A percentile compares a stretch with the other conserved stretches of the same genome.
Conservation (phyloP, 768 basidiomycete species). For the Boletus reticuloceps region DNA sequence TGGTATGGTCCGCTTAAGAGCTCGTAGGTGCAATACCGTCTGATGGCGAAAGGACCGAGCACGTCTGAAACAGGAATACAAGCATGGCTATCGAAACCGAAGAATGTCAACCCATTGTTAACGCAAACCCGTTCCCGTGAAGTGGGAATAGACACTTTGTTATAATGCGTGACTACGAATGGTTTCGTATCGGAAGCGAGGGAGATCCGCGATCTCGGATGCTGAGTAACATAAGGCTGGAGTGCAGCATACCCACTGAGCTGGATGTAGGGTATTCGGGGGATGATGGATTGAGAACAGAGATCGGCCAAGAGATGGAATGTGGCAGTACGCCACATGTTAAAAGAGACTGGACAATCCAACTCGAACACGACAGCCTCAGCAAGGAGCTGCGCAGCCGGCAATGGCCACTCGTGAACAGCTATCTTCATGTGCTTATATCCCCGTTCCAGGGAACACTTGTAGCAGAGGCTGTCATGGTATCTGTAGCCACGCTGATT, state of each 20-base stretch:
- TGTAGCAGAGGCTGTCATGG: too few species aligned
- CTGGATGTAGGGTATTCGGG: constrained; percentile 5
- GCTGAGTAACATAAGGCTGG: constrained; percentile 6
- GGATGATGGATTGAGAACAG: constrained; percentile 15
- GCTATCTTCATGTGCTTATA: constrained; percentile 30
- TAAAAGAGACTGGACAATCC: constrained; percentile 36
- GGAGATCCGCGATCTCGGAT: constrained; percentile 18
- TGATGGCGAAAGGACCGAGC: constrained; percentile 15
- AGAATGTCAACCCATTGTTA: constrained; percentile 34
- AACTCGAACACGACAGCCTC: constrained; percentile 43
- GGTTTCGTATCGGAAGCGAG: constrained; percentile 23
- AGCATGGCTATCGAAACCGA: constrained; percentile 26
- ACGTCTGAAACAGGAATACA: constrained; percentile 13
- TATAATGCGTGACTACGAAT: constrained; percentile 13
- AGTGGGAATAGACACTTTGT: constrained; percentile 9
- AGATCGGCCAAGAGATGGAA: constrained; percentile 39
- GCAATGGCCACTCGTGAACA: constrained; percentile 49
- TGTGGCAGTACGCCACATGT: constrained; percentile 43
- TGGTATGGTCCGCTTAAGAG: constrained; percentile 35
- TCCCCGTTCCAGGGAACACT: too few species aligned
- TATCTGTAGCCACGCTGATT: too few species aligned
- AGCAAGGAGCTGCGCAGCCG: constrained; percentile 17
- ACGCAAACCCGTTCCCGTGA: constrained; percentile 20
- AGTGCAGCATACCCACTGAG: constrained; percentile 14
- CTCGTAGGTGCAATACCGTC: constrained; percentile 29